phyloP scores from a whole-genome alignment of 352 stramenopile species.

The Phytopythium montanum region DNA sequence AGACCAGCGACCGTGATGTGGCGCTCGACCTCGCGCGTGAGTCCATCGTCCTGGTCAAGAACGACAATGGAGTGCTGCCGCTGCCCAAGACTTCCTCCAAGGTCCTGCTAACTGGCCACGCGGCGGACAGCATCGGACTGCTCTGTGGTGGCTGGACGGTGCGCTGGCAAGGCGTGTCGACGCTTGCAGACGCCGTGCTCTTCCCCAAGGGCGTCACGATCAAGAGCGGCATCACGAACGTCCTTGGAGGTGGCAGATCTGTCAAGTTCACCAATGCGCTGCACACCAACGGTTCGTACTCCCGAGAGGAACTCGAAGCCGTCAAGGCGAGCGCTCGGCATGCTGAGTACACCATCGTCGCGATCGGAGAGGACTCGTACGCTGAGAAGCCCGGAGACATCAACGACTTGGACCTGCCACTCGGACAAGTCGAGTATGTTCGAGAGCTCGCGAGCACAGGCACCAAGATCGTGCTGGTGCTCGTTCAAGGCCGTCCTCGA shows the following conservation, averaged over 20 bases:
- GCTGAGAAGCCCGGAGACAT: constrained; percentile 88
- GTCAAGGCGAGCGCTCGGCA: constrained; percentile 18
- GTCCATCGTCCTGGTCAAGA: constrained; percentile 86
- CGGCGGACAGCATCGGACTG: constrained; percentile 63
- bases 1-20: constrained; percentile 39
- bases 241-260: constrained; percentile 15
- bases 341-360: constrained; percentile 57
- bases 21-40: constrained; percentile 74
- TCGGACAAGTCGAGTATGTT: constrained; percentile 80
- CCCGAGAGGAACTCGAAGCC: constrained; percentile 33
- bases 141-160: constrained; percentile 83
- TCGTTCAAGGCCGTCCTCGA: constrained; percentile 76
- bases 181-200: constrained; percentile 59
- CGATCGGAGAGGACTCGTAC: constrained; percentile 77
- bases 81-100: constrained; percentile 18
- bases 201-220: constrained; percentile 66
- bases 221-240: constrained; percentile 44
- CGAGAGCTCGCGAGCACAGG: constrained; percentile 56
- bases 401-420: constrained; percentile 66
- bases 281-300: constrained; percentile 50
- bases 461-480: constrained; percentile 79
- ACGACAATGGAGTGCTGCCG: constrained; percentile 54
- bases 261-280: constrained; percentile 54
- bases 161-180: constrained; percentile 82
- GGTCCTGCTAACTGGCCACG: constrained; percentile 69